Percentiles rank a stretch among this genome's conserved stretches.
Evolutionary conservation across 192 early-diverging fungal genomes (phyloP).

Genomic region (Diversispora epigaea): DNA sequence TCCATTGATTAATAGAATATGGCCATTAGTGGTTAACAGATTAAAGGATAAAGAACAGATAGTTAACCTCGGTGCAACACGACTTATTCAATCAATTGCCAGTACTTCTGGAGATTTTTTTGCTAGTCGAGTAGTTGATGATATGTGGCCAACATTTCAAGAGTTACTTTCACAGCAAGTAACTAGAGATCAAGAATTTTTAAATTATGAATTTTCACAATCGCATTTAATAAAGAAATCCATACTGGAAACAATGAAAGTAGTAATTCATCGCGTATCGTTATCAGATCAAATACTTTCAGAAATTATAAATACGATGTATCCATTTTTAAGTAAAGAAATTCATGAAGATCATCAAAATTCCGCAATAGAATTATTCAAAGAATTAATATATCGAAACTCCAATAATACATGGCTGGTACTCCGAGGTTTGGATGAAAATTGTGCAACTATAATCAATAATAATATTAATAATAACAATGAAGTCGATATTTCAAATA

Average conservation of each 20-base stretch:
- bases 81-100: conserved; percentile 39
- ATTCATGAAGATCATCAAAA: conserved; percentile 16
- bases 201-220: neutral
- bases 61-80: conserved; percentile 39
- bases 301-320: conserved; percentile 15
- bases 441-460: neutral
- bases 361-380: conserved; percentile 3
- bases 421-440: conserved; percentile 9
- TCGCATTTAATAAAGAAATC: conserved; percentile 14
- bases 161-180: conserved; percentile 25
- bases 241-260: conserved; percentile 19
- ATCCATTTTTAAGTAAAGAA: conserved; percentile 20
- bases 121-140: conserved; percentile 36
- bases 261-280: neutral
- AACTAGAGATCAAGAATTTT: conserved; percentile 14
- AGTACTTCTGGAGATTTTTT: conserved; percentile 43
- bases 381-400: neutral
- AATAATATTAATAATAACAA: neutral
- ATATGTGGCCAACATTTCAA: conserved; percentile 47
- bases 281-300: conserved; percentile 16
- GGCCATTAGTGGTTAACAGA: conserved; percentile 49
- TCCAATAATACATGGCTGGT: conserved; percentile 17
- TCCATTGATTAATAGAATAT: conserved; percentile 48
- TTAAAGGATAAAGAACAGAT: conserved; percentile 40
- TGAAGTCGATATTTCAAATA: neutral